Percentiles rank a stretch among this genome's conserved stretches.
Conservation (phyloP, 768 basidiomycete species). For the Lentinus tigrinus region DNA sequence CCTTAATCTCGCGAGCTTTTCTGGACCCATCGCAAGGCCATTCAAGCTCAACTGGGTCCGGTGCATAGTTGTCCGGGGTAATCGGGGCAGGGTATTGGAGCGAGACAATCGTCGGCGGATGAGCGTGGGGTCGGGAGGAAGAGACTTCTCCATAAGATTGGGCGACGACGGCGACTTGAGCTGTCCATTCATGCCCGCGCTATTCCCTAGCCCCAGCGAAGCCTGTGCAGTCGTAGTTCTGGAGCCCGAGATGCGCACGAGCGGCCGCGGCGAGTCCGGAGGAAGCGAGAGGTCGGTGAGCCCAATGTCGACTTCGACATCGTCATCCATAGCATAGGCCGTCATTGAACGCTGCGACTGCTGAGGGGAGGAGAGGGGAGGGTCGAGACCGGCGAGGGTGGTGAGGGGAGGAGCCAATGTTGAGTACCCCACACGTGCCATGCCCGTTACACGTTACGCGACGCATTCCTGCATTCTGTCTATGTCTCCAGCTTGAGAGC, state of each 20-base stretch:
- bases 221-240: neutral
- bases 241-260: neutral
- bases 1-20: slow-evolving; percentile 48
- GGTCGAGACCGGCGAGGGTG: neutral
- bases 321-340: slow-evolving; percentile 1
- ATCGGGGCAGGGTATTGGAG: slow-evolving; percentile 46
- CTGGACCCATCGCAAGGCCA: slow-evolving; percentile 46
- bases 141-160: slow-evolving; percentile 14
- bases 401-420: no score
- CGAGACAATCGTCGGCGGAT: slow-evolving; percentile 34
- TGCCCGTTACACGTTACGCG: no score
- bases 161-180: slow-evolving; percentile 37
- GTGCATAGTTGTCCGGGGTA: slow-evolving; percentile 27
- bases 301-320: slow-evolving; percentile 29
- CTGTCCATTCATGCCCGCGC: neutral
- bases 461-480: slow-evolving; percentile 5
- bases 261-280: slow-evolving; percentile 8
- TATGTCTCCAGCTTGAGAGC: neutral
- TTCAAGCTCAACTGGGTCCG: slow-evolving; percentile 27
- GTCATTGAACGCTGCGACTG: neutral
- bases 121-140: slow-evolving; percentile 3
- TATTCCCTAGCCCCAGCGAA: neutral
- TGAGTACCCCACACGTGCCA: no score
- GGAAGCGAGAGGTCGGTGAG: slow-evolving; percentile 21
- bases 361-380: neutral